Evolutionary conservation across 2,329 filamentous ascomycete species (phyloP), one percentile per base, ranked within the genome.

Genomic region (Ophiostoma pallidulum): DNA sequence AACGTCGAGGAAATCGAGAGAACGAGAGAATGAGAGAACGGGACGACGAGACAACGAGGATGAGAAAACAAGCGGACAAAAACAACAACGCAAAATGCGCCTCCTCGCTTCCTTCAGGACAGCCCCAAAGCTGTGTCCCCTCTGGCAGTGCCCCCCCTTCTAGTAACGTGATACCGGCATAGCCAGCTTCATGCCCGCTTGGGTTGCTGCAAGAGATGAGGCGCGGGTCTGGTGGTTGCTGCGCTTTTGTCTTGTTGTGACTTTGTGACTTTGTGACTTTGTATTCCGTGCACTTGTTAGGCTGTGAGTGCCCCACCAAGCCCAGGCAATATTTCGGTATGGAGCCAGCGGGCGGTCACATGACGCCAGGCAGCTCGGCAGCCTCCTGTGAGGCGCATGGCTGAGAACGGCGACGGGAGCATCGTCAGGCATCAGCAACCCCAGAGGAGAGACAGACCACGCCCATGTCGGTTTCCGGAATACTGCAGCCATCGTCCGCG

Each of bases 121-220:
- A 3, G 10, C 37, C 18, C 28, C 32, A 22, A 24, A 14, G 28
- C 14, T 38, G 20, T 48, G 36, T 40, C 35, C 31, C 36, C 47
- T 47, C 38, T 33, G 8, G 16, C 18, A 12, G 16, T 42, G 18
- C 37, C 45, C 37, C 48, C 44, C 39, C 7, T 37, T 41, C 41
- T 20, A 51, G 49, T 47, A 47, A 47, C 45, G 44, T 47, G 36
- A 45, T 47, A 47, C 45, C 41, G 40, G 35, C 33, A 39, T 43
- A 19, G n/a, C 40, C 28, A 13, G 35, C 18, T 20, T 10, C 16
- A 19, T 39, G 26, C 36, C 33, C 24, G 24, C 33, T 35, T 33
- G 18, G n/a, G 33, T 44, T 37, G 40, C 36, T 37, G 45, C 35
- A 41, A 26, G 14, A n/a, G 31, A 18, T 18, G 48, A 20, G 16